A percentile compares a stretch with the other conserved stretches of the same genome.
phyloP scores from a whole-genome alignment of 306 rosid genomes.

The Trifolium fragiferum region DNA sequence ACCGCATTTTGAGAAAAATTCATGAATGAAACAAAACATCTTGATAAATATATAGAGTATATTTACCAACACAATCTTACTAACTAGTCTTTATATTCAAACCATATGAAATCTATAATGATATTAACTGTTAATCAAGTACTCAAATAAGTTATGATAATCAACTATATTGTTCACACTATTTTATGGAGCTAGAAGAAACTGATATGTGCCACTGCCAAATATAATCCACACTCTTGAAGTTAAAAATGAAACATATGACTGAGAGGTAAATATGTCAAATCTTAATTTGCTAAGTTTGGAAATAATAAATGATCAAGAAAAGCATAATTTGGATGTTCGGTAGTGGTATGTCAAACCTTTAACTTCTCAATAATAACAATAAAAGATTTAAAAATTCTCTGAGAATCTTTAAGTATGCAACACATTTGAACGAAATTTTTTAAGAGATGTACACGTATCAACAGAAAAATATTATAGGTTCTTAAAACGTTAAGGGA shows the following conservation, averaged over 20 bases:
- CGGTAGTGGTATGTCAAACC: neutral
- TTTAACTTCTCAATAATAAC: neutral
- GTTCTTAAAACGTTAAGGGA: neutral
- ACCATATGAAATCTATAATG: neutral
- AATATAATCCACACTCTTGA: neutral
- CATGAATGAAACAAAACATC: slow-evolving; percentile 24
- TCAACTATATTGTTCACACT: neutral
- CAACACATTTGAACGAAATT: slow-evolving; percentile 2
- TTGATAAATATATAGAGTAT: neutral
- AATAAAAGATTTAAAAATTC: slow-evolving; percentile 24
- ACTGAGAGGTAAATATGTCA: too few relatives aligned
- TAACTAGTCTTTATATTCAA: neutral
- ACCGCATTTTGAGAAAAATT: neutral
- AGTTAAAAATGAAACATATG: neutral
- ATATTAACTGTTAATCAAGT: neutral
- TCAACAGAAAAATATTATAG: slow-evolving; percentile 19
- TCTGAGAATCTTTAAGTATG: neutral
- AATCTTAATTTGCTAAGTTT: too few relatives aligned
- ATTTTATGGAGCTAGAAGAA: slow-evolving; percentile 16
- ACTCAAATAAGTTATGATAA: neutral
- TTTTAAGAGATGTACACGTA: slow-evolving; percentile 1
- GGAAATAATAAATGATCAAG: neutral
- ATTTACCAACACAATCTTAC: neutral
- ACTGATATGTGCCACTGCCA: neutral
- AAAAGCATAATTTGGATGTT: slow-evolving; percentile 33